A percentile compares a stretch with the other conserved stretches of the same genome.
These are phyloP conservation scores for Fusarium bulbicola DNA, from an alignment of 2,329 filamentous ascomycete species.

Conservation along the genomic window DNA sequence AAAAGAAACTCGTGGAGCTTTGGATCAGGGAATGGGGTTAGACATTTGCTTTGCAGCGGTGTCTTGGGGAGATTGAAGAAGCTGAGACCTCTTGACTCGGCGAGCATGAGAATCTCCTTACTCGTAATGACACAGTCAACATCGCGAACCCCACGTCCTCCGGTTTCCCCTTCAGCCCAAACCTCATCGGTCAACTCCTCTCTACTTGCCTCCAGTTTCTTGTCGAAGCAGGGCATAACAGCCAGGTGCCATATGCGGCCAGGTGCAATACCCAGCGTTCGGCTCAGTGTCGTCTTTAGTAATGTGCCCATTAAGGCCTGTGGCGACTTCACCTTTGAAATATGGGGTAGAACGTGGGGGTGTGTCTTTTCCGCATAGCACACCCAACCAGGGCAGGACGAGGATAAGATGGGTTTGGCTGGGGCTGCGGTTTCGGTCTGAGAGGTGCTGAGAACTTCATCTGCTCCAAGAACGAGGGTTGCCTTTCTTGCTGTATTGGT, in stretches of 20 bases:
- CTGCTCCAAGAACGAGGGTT: constrained; percentile 80
- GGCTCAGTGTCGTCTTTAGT: constrained; percentile 85
- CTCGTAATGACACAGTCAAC: constrained; percentile 99
- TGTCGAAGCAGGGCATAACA: constrained; percentile 99
- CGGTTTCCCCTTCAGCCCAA: constrained; percentile 67
- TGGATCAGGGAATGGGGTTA: constrained; percentile 75
- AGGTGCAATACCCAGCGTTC: constrained; percentile 74
- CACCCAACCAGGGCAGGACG: constrained; percentile 96
- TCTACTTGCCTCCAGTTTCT: constrained; percentile 95
- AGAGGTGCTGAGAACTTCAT: constrained; percentile 67
- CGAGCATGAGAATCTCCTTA: constrained; percentile 90
- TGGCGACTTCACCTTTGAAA: constrained; percentile 91
- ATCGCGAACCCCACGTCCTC: constrained; percentile 74
- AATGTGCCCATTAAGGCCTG: constrained; percentile 92
- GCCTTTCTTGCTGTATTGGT: constrained; percentile 86
- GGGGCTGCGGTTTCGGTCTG: constrained; percentile 33
- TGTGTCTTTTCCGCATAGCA: constrained; percentile 99
- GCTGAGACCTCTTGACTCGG: constrained; percentile 79
- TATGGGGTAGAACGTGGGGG: constrained; percentile 88
- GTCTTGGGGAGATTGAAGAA: constrained; percentile 76
- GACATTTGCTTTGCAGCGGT: constrained; percentile 54
- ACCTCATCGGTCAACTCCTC: constrained; percentile 86
- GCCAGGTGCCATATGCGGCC: constrained; percentile 92
- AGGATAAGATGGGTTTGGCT: constrained; percentile 76
- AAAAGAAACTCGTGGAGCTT: constrained; percentile 79